Evolutionary conservation across 441 rosid species (phyloP).

Genomic region (Pelargonium cotyledonis): DNA sequence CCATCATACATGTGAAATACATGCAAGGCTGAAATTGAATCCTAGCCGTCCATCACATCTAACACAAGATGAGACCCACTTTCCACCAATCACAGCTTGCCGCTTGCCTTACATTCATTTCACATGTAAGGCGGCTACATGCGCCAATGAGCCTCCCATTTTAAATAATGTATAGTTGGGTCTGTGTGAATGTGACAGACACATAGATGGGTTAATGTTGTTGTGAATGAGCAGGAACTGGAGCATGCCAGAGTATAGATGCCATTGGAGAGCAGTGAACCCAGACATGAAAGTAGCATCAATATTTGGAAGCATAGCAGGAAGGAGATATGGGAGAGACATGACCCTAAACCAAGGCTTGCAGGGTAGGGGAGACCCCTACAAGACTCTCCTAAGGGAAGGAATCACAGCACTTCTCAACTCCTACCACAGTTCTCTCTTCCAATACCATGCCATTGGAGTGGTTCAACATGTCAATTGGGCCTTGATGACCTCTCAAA

Average conservation of each 20-base stretch:
- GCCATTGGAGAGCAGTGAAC: slow-evolving; percentile 65
- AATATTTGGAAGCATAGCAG: slow-evolving; percentile 56
- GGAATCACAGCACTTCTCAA: slow-evolving; percentile 75
- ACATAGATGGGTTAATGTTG: background rate
- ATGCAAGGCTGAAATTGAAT: no score
- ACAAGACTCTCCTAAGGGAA: slow-evolving; percentile 73
- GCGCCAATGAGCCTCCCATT: background rate
- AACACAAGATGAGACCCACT: no score
- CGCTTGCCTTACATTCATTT: no score
- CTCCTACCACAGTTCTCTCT: slow-evolving; percentile 60
- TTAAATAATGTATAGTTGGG: background rate
- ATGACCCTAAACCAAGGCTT: slow-evolving; percentile 58
- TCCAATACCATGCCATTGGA: slow-evolving; percentile 40
- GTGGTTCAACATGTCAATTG: slow-evolving; percentile 48
- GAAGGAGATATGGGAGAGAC: slow-evolving; percentile 49
- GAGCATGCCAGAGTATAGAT: slow-evolving; percentile 59
- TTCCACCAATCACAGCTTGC: no score
- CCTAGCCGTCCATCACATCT: no score
- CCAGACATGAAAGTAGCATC: slow-evolving; percentile 58
- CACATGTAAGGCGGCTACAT: no score
- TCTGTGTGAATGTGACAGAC: background rate
- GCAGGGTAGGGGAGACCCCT: slow-evolving; percentile 66
- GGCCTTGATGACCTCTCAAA: slow-evolving; percentile 58
- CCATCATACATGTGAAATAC: background rate
- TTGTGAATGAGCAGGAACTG: slow-evolving; percentile 39